Evolutionary conservation across 495 filamentous ascomycete genomes (phyloP), one percentile per base, ranked within the genome.

Genomic region (Penicillium psychrofluorescens): DNA sequence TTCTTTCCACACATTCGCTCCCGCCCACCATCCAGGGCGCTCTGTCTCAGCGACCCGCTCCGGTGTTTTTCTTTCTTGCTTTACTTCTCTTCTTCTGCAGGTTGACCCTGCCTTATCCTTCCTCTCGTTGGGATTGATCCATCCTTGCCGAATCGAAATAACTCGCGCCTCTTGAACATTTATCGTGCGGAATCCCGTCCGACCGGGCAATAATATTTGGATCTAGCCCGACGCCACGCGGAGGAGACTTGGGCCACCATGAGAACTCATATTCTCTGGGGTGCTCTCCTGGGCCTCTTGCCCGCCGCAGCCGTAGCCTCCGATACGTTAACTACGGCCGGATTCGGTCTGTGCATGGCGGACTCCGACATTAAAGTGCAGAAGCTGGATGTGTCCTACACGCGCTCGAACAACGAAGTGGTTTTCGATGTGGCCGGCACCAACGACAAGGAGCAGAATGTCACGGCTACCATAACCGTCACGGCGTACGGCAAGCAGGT

Each of bases 401-500:
- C 91, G 65, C 79, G 80, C 43, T 72, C 74, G 32, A 79, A 81
- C 40, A 81, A 84, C 49, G 72, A 74, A 43, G 74, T 98, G 15
- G 72, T 70, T 13, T 97, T 96, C 70, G 81, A 98, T 58, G 77
- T 96, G 32, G 79, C 81, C 41, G 92, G 91, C 37, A 82, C 79
- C 38, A 95, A 85, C 55, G 61, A 63, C 42, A 76, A 75, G 56
- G 64, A 75, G 39, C 85, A 92, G 63, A 91, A 95, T 53, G 88
- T 98, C 35, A 85, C 77, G 44, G 90, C 88, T 7, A 61, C 75
- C 11, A 67, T 98, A 40, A 78, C 78, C 35, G 86, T 96, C 33
- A 86, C 76, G 29, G 92, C 92, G 8, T 96, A 96, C 51, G 92
- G 92, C 41, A 81, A 80, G 38, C 59, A 88, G 50, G 75, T 97